phyloP scores from a whole-genome alignment of 176 grass and related monocot genomes.

The Paspalum notatum region DNA sequence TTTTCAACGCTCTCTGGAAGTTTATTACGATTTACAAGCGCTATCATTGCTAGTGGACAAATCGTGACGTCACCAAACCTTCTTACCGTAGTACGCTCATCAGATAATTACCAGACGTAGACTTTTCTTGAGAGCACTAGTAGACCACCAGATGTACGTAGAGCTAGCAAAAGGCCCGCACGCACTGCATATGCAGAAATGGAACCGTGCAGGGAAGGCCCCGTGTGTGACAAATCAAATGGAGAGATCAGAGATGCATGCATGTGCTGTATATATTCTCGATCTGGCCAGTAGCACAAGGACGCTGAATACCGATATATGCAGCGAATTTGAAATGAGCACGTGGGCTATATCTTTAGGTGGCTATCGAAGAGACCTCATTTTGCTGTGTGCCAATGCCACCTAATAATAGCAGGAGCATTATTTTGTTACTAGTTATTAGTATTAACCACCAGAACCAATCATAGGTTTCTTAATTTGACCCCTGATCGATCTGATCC shows the following conservation, averaged over 20 bases:
- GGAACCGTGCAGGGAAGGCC: neutral
- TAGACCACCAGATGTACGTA: no score
- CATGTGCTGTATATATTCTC: neutral
- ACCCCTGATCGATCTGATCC: neutral
- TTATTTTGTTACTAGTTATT: neutral
- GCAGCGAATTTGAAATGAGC: neutral
- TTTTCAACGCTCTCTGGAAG: slow-evolving; percentile 7
- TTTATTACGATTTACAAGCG: neutral
- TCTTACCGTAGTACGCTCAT: neutral
- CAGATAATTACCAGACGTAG: no score
- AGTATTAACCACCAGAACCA: neutral
- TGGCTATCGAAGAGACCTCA: neutral
- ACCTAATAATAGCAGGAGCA: neutral
- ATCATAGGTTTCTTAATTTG: neutral
- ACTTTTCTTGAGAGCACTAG: no score
- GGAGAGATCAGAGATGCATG: slow-evolving; percentile 23
- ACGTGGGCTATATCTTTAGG: neutral
- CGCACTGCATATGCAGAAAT: neutral
- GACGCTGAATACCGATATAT: neutral
- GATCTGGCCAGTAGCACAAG: neutral
- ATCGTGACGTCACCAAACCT: neutral
- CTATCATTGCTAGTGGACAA: neutral
- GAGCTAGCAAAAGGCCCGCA: no score
- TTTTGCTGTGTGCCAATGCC: slow-evolving; percentile 5
- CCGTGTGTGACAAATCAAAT: neutral